Conservation (phyloP, 371 early-diverging fungal species). For the Mortierella sp. region DNA sequence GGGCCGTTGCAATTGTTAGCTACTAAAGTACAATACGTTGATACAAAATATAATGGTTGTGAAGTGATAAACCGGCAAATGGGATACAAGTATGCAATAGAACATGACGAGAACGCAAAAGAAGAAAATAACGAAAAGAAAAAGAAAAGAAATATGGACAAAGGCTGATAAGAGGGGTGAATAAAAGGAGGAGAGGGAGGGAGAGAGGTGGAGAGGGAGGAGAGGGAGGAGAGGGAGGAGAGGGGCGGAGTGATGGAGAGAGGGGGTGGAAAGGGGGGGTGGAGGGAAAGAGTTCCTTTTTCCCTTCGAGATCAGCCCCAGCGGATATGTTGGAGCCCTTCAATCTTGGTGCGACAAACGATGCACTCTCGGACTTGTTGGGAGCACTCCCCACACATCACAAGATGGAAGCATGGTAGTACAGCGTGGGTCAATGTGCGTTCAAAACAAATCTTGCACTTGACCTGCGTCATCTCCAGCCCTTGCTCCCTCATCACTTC, state of each 20-base stretch:
- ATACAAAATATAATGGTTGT: too few relatives aligned
- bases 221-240: too few relatives aligned
- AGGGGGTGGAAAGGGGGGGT: too few relatives aligned
- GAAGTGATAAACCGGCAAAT: too few relatives aligned
- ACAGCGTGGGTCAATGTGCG: constrained; percentile 40
- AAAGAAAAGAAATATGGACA: background rate
- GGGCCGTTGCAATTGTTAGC: too few relatives aligned
- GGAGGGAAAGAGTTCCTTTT: too few relatives aligned
- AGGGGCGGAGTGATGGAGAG: too few relatives aligned
- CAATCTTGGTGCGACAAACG: constrained; percentile 25
- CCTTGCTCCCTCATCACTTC: constrained; percentile 9
- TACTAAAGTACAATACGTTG: too few relatives aligned
- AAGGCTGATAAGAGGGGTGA: background rate
- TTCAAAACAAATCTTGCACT: constrained; percentile 49
- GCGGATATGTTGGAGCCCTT: constrained; percentile 10
- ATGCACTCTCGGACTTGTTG: constrained; percentile 26
- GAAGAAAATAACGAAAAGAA: background rate
- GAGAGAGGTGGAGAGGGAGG: too few relatives aligned
- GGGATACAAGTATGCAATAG: too few relatives aligned
- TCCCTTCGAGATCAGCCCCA: constrained; percentile 15
- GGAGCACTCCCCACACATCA: constrained; percentile 40
- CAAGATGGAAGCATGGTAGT: constrained; percentile 52
- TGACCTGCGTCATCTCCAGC: constrained; percentile 14
- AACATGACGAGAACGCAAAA: background rate
- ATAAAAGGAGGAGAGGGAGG: background rate